phyloP scores from a whole-genome alignment of 1,139 yeast genomes.

The Geotrichum australiense region DNA sequence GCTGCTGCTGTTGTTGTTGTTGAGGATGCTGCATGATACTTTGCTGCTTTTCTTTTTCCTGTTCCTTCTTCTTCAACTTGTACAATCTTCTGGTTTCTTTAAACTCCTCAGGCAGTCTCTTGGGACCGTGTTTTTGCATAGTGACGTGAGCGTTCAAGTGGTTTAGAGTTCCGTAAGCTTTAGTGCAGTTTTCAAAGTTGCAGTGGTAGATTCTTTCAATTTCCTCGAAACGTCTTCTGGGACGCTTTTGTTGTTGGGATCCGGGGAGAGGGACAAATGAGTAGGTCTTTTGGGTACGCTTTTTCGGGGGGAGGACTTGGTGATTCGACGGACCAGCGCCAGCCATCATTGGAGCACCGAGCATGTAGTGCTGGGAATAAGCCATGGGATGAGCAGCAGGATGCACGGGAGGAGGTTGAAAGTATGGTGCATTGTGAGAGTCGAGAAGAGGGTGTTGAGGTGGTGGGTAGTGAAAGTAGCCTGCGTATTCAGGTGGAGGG shows the following conservation, averaged over 20 bases:
- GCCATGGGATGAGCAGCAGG: too few species aligned
- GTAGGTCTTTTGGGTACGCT: constrained; percentile 2
- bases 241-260: constrained; percentile 40
- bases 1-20: constrained; percentile 10
- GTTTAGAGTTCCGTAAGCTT: constrained; percentile 70
- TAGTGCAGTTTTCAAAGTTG: constrained; percentile 52
- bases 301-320: constrained; percentile 4
- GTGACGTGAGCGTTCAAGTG: constrained; percentile 72
- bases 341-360: background rate
- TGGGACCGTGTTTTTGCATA: constrained; percentile 64
- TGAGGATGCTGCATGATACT: constrained; percentile 19
- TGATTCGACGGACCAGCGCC: background rate
- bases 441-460: constrained; percentile 2
- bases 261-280: constrained; percentile 30
- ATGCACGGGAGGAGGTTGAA: too few species aligned
- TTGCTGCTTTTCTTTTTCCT: constrained; percentile 22
- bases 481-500: constrained; percentile 1
- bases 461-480: too few species aligned
- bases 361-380: too few species aligned
- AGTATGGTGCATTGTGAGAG: too few species aligned
- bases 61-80: constrained; percentile 28
- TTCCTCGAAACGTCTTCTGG: constrained; percentile 63
- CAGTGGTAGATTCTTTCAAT: constrained; percentile 62
- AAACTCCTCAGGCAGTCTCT: constrained; percentile 65
- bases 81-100: constrained; percentile 39